Conservation (phyloP, 192 early-diverging fungal species). For the Backusella morwellensis region DNA sequence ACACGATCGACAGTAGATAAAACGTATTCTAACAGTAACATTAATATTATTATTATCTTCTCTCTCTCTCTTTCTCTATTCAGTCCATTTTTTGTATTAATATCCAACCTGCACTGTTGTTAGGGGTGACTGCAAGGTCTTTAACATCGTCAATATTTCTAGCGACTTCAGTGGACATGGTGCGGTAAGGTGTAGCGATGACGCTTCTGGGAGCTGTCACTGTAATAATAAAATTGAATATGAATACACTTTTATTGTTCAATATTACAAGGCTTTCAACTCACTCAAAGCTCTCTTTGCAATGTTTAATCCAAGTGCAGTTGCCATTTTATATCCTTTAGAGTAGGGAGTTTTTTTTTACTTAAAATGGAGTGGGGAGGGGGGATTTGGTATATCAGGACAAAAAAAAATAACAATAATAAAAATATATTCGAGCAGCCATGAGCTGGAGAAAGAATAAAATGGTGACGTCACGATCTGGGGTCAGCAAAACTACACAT, state of each 20-base stretch:
- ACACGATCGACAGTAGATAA: conserved; percentile 90
- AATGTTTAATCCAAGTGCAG: conserved; percentile 35
- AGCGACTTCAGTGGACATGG: conserved; percentile 33
- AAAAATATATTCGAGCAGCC: not conserved
- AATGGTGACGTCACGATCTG: not conserved
- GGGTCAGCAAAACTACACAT: not conserved
- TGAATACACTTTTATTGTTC: not conserved
- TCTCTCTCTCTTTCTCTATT: not conserved
- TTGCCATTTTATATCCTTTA: conserved; percentile 7
- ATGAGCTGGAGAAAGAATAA: not conserved
- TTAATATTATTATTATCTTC: not conserved
- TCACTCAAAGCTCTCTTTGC: conserved; percentile 36
- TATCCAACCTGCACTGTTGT: conserved; percentile 37
- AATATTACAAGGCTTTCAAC: not conserved
- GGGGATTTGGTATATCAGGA: conserved; percentile 5
- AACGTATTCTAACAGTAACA: conserved; percentile 62
- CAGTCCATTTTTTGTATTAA: not conserved
- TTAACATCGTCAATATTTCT: conserved; percentile 36
- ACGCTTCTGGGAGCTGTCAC: conserved; percentile 17
- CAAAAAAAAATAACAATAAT: conserved; percentile 9
- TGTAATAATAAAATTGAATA: not conserved
- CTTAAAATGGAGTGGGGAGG: not conserved
- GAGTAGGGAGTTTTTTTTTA: conserved; percentile 25
- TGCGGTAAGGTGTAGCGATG: conserved; percentile 14
- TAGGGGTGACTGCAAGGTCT: conserved; percentile 32